Conservation (phyloP, 495 filamentous ascomycete species). For the Neurospora terricola region DNA sequence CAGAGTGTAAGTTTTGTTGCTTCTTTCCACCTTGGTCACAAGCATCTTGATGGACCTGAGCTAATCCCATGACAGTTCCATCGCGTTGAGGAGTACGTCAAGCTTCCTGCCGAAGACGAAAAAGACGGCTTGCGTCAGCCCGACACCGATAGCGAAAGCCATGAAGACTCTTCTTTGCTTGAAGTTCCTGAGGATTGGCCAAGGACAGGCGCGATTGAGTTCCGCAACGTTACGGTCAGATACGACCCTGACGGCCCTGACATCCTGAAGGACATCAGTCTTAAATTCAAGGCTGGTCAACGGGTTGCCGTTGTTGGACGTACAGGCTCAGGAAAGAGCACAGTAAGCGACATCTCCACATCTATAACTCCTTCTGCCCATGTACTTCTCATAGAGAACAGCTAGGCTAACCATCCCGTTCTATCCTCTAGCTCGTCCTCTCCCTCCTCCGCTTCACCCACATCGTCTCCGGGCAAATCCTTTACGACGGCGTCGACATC, state of each 20-base stretch:
- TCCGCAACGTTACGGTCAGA: conserved; percentile 38
- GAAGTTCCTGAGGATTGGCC: conserved; percentile 34
- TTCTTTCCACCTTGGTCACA: background rate
- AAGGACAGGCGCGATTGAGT: conserved; percentile 36
- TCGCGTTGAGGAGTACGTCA: conserved; percentile 38
- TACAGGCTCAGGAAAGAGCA: conserved; percentile 52
- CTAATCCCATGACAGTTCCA: conserved; percentile 23
- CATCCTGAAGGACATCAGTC: conserved; percentile 41
- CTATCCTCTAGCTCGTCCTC: conserved; percentile 29
- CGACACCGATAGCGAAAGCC: conserved; percentile 13
- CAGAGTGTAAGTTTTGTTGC: conserved; percentile 26
- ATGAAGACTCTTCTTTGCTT: conserved; percentile 7
- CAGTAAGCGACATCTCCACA: conserved; percentile 17
- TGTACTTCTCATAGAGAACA: background rate
- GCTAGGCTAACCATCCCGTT: conserved; percentile 9
- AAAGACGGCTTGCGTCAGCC: conserved; percentile 5
- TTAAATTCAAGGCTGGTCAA: conserved; percentile 42
- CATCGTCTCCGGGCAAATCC: conserved; percentile 35
- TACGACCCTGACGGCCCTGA: conserved; percentile 38
- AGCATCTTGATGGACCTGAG: background rate
- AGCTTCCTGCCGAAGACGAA: conserved; percentile 36
- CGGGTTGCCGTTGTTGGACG: conserved; percentile 47
- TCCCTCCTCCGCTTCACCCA: conserved; percentile 47
- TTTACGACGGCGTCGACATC: conserved; percentile 46
- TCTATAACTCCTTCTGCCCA: background rate